phyloP scores from a whole-genome alignment of 2,329 filamentous ascomycete species.

The Colletotrichum camelliae region DNA sequence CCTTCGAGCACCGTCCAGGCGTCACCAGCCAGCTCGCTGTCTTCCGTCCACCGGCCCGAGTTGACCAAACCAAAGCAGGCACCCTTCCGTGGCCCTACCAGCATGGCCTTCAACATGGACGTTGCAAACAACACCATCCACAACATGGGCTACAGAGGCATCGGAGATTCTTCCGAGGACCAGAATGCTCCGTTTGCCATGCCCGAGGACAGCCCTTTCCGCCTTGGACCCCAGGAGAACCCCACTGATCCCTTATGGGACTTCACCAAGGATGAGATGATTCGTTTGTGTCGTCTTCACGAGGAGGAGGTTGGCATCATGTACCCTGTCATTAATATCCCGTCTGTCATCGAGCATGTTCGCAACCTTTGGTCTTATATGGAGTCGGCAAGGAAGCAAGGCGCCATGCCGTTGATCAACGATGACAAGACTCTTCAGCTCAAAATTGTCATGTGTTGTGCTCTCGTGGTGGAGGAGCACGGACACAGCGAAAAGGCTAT shows the following conservation, averaged over 20 bases:
- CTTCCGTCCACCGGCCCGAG: constrained; percentile 48
- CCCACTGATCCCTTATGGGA: constrained; percentile 78
- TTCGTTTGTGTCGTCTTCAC: constrained; percentile 79
- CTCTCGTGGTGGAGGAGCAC: constrained; percentile 77
- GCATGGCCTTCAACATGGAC: constrained; percentile 82
- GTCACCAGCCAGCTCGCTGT: constrained; percentile 50
- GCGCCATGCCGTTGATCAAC: constrained; percentile 41
- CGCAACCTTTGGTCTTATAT: constrained; percentile 75
- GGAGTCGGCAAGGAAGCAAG: constrained; percentile 52
- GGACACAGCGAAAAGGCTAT: constrained; percentile 79
- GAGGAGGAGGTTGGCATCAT: constrained; percentile 92
- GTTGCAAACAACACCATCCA: constrained; percentile 87
- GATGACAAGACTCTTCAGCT: constrained; percentile 69
- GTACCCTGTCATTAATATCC: constrained; percentile 85
- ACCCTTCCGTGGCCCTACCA: constrained; percentile 84
- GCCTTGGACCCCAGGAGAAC: constrained; percentile 10
- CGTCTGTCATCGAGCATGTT: constrained; percentile 72
- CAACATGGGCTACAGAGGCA: constrained; percentile 82
- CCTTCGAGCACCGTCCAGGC: constrained; percentile 44
- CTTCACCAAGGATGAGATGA: constrained; percentile 78
- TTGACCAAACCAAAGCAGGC: constrained; percentile 60
- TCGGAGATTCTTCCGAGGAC: constrained; percentile 65
- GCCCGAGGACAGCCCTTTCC: constrained; percentile 5
- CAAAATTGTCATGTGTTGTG: constrained; percentile 84
- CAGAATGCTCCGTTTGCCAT: constrained; percentile 44